Evolutionary conservation across 306 rosid genomes (phyloP), one percentile per base, ranked within the genome.

Genomic region (Vigna nakashimae): DNA sequence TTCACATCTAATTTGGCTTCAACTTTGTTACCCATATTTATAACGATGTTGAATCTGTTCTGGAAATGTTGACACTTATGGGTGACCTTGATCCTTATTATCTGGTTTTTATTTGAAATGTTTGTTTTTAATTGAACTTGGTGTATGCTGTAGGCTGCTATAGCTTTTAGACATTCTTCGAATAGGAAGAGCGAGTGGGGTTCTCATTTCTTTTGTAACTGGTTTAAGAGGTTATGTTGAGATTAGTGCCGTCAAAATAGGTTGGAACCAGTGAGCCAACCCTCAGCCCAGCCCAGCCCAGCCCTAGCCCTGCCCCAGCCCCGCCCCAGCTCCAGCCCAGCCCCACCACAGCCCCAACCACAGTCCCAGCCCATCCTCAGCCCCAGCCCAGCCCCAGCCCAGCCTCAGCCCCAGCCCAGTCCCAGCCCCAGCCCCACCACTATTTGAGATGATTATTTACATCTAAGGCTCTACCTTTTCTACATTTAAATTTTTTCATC

Each of bases 221-320:
- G 20, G 64, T 20, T 17, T 22, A 68, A 70, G 80, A 64, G 75
- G 15, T 69, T 50, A 58, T 78, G 65, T 11, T 18, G 62, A 30
- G 73, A 55, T 42, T 26, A 2, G 28, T 26, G 28, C 28, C 1
- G 28, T 26, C 28, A 2, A 26, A 2, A 26, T 26, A 26, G 28
- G 28, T 1, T 26, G 28, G 28, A 26, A 26, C 28, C 2, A 1
- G 3, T 26, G 28, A 26, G 28, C 3, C 28, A 26, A 26, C 28
- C 18, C 18, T 18, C 18, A 18, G 18, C 18, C 18, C 18, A 18
- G 18, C 18, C 18, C 18, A 18, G 18, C 18, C 18, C 18, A 18
- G 18, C 18, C 18, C 18, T 18, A n/a, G 18, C 28, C 28, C 28
- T 3, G 2, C 3, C 28, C 28, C 3, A 2, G 28, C 28, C 28